Conservation (phyloP, 2,329 filamentous ascomycete genomes). For the Amphichorda felina region DNA sequence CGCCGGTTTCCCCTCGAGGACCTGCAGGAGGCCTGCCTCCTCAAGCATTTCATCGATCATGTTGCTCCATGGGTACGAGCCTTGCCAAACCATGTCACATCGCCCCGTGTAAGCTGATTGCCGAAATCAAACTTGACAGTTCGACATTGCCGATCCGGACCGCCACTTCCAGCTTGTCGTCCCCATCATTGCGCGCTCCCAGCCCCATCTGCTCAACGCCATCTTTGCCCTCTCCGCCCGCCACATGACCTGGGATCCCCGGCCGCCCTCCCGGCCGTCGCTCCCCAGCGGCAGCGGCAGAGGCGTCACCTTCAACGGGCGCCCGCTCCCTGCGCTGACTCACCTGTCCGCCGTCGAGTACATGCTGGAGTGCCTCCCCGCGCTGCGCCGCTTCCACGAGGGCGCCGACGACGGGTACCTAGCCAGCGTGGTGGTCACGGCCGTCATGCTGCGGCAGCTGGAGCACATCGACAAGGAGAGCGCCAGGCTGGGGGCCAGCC, state of each 20-base stretch:
- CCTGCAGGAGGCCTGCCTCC: conserved; percentile 4
- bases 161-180: conserved; percentile 26
- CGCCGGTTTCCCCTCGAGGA: conserved; percentile 1
- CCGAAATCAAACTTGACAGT: conserved; percentile 10
- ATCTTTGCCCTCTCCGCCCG: conserved; percentile 26
- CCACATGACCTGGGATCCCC: conserved; percentile 20
- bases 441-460: conserved; percentile 25
- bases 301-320: too few species aligned
- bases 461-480: conserved; percentile 26
- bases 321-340: conserved; percentile 12
- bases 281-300: conserved; percentile 10
- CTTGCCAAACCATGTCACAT: too few species aligned
- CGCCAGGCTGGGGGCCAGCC: too few species aligned
- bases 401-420: conserved; percentile 23
- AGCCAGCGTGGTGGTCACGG: conserved; percentile 25
- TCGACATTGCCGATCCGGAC: conserved; percentile 25
- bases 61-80: conserved; percentile 4
- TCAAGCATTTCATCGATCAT: conserved; percentile 5
- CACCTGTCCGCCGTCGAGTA: conserved; percentile 24
- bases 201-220: conserved; percentile 23
- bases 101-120: neutral
- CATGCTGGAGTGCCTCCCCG: conserved; percentile 25
- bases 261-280: conserved; percentile 22
- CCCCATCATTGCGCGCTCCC: conserved; percentile 17
- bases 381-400: conserved; percentile 22